Evolutionary conservation across 2,329 filamentous ascomycete genomes (phyloP).

Genomic region (Pseudogymnoascus sp.): DNA sequence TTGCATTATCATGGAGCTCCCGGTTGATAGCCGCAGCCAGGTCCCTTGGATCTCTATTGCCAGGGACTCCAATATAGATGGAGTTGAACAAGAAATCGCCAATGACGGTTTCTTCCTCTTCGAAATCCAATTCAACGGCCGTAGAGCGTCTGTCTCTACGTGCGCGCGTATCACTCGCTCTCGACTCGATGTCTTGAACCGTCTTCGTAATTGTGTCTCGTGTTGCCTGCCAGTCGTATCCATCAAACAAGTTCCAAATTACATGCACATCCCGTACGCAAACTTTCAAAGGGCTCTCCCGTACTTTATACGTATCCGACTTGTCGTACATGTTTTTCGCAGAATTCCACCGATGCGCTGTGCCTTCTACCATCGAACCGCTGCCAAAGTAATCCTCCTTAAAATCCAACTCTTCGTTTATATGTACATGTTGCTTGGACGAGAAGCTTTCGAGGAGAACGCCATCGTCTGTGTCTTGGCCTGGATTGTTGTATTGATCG

Average conservation of each 20-base stretch:
- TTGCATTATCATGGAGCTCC: slow-evolving; percentile 74
- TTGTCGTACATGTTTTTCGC: slow-evolving; percentile 64
- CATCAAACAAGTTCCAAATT: slow-evolving; percentile 97
- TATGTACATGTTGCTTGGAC: slow-evolving; percentile 38
- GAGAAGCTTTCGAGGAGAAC: slow-evolving; percentile 36
- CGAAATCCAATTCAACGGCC: slow-evolving; percentile 52
- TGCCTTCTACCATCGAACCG: slow-evolving; percentile 50
- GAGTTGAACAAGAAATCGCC: slow-evolving; percentile 97
- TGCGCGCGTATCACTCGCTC: slow-evolving; percentile 65
- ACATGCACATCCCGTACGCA: slow-evolving; percentile 79
- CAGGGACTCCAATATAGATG: slow-evolving; percentile 89
- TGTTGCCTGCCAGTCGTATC: slow-evolving; percentile 90
- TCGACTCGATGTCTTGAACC: slow-evolving; percentile 77
- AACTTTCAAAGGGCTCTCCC: slow-evolving; percentile 64
- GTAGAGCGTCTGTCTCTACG: slow-evolving; percentile 41
- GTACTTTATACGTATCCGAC: slow-evolving; percentile 51
- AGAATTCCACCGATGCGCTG: slow-evolving; percentile 74
- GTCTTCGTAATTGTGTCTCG: slow-evolving; percentile 78
- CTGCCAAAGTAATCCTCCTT: slow-evolving; percentile 70
- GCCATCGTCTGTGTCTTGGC: slow-evolving; percentile 36
- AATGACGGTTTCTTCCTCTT: slow-evolving; percentile 77
- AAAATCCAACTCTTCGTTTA: slow-evolving; percentile 57
- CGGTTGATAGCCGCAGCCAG: slow-evolving; percentile 78
- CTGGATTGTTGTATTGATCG: slow-evolving; percentile 18
- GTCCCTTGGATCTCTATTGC: slow-evolving; percentile 75